Base-by-base conservation (phyloP, 2,329 filamentous ascomycete species). In the Rutstroemia sp. region DNA sequence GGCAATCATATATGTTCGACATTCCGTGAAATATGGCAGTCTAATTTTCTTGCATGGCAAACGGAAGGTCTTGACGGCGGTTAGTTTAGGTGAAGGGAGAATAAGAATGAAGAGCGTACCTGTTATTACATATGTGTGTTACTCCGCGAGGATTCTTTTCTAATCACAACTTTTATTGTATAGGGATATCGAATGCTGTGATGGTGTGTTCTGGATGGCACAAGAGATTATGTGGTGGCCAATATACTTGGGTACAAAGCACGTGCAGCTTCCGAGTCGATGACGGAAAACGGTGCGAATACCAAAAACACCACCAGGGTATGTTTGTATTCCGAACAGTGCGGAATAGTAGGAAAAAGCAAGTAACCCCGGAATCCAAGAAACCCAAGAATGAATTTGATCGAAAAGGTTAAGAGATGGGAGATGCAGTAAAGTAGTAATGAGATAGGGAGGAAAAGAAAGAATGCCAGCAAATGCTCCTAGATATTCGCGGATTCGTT, bases 271-370 rank as follows among this genome's bases (percentile, higher is more conserved):
- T 42, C 39, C 45, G 52, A 50, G 50, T 49, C 47, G 51, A 51
- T 56, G 57, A 57, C 21, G 46, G 49, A 58, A 57, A 61, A 61
- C 60, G 49, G 53, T 48, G 53, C 45, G 48, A 55, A 61, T 55
- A 58, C 49, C 58, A 54, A 57, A 57, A 57, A 60, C 57, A 65
- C 65, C 64, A 44, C 65, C 64, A 65, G 65, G 63, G 65, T 61
- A 64, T 53, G 21, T 12, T 44, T 44, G 7, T 23, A 44, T 12
- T 19, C 17, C 17, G 41, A 19, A 44, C 21, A 19, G 41, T 17
- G 41, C 39, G 17, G 41, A 19, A 19, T 12, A 12, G 41, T 17
- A 47, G 12, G 21, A 27, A 25, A 25, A 47, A 16, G 44, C n/a
- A 39, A 50, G 34, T 12, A 38, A 39, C 8, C 58, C 49, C 58